These are phyloP conservation scores for Sungouiella blattae DNA, from an alignment of 805 yeast species.

Conservation along the genomic window DNA sequence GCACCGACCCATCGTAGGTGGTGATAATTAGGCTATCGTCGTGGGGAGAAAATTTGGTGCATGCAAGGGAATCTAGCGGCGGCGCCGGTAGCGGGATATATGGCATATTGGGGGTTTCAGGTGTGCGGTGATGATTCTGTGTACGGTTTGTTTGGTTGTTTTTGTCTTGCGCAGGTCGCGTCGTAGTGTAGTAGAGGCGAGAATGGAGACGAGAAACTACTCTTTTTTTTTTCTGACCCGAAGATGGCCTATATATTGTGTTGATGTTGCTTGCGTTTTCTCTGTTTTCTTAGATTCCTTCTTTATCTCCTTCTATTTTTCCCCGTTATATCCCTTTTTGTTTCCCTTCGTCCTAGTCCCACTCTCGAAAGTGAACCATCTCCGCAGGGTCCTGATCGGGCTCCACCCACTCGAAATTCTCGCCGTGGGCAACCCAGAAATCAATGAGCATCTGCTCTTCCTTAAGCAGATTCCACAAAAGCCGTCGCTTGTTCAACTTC, in stretches of 20 bases:
- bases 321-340: neutral
- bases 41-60: conserved; percentile 7
- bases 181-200: too few species aligned
- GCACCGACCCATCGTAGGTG: conserved; percentile 7
- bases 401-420: conserved; percentile 84
- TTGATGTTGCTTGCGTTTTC: neutral
- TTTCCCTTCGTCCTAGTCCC: too few species aligned
- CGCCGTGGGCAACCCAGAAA: conserved; percentile 51
- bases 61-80: conserved; percentile 5
- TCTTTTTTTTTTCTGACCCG: too few species aligned
- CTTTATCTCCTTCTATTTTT: neutral
- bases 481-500: conserved; percentile 9
- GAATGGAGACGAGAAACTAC: neutral
- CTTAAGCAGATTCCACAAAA: conserved; percentile 22
- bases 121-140: neutral
- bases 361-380: conserved; percentile 10
- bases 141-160: neutral
- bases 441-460: conserved; percentile 36
- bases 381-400: conserved; percentile 88
- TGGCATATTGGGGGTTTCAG: conserved; percentile 4
- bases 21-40: conserved; percentile 11
- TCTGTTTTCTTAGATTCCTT: neutral
- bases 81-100: conserved; percentile 10
- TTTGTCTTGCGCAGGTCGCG: neutral
- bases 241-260: neutral